Evolutionary conservation across 2,329 filamentous ascomycete species (phyloP), one percentile per base, ranked within the genome.

Genomic region (Sporothrix inflata): DNA sequence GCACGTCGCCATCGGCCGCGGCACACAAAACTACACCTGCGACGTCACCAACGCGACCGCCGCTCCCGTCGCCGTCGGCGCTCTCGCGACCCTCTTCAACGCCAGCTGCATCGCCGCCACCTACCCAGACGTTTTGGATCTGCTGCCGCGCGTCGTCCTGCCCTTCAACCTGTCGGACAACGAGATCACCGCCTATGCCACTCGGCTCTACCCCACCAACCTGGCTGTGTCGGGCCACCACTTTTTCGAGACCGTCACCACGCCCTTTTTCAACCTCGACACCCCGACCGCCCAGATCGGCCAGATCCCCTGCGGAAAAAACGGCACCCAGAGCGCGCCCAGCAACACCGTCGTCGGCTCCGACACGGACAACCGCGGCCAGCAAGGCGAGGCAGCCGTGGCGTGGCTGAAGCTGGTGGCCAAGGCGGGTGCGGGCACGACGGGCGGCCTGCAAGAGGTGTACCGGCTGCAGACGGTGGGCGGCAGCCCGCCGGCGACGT

Each of bases 1-100:
- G 79, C 93, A 97, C 81, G 91, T 98, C 71, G 93, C 92, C 79
- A 85, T 98, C 74, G 95, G 95, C 77, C 91, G 93, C 60, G 95
- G 95, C 73, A 96, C 92, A 8, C 91, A 98, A 83, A 98, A 98
- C 86, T 98, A 98, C 85, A 97, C 93, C 69, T 98, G 95, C 85
- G 84, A 88, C 73, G 83, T 86, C 70, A 82, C 82, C 74, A 87
- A 91, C 76, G 79, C 87, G 1, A 87, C 87, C 3, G 87, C 89
- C 0, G 83, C 82, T 0, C 94, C 95, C 16, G 85, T 84, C 11
- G 85, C 90, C 21, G 81, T 85, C 67, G 95, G 95, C 75, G 95
- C 95, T 70, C 79, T 93, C 0, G 95, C 95, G 71, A 90, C 89
- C 1, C 92, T 98, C 77, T 98, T 92, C 89, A 94, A 98, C 82